Percentiles rank a stretch among this genome's conserved stretches.
phyloP scores from a whole-genome alignment of 2,329 filamentous ascomycete species.

The Aureobasidium melanogenum region DNA sequence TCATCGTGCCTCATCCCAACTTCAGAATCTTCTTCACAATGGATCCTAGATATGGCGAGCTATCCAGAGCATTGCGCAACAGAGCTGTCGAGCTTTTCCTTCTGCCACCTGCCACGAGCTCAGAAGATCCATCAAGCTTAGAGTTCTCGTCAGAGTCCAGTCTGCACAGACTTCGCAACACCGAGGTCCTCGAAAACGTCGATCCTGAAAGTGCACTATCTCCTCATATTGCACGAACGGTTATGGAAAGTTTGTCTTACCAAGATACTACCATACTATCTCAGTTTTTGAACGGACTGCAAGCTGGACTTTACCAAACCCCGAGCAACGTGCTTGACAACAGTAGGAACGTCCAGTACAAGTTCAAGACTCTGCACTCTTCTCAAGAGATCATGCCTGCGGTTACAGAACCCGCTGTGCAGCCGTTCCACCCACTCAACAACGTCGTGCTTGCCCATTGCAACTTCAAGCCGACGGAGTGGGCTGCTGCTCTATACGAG shows the following conservation, averaged over 20 bases:
- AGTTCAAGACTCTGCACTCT: background rate
- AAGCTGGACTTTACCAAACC: background rate
- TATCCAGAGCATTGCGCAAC: slow-evolving; percentile 95
- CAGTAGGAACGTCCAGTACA: background rate
- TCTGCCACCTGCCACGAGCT: slow-evolving; percentile 14
- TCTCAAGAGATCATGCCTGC: background rate
- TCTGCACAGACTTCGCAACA: slow-evolving; percentile 31
- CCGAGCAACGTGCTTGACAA: background rate
- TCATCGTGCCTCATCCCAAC: slow-evolving; percentile 72
- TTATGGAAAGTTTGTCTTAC: slow-evolving; percentile 21
- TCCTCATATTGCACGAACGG: background rate
- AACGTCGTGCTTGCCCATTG: slow-evolving; percentile 34
- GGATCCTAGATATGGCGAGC: slow-evolving; percentile 82
- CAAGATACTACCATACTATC: slow-evolving; percentile 17
- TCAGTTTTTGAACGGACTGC: background rate
- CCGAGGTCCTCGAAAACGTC: slow-evolving; percentile 17
- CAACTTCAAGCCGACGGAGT: background rate
- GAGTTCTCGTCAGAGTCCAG: slow-evolving; percentile 29
- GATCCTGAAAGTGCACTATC: slow-evolving; percentile 20
- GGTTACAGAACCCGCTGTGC: slow-evolving; percentile 26
- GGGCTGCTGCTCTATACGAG: slow-evolving; percentile 13
- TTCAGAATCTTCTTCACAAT: slow-evolving; percentile 93
- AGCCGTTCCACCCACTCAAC: slow-evolving; percentile 37
- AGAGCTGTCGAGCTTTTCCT: slow-evolving; percentile 85
- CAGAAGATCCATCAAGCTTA: background rate